phyloP scores from a whole-genome alignment of 306 rosid species.

The Castanospermum australe region DNA sequence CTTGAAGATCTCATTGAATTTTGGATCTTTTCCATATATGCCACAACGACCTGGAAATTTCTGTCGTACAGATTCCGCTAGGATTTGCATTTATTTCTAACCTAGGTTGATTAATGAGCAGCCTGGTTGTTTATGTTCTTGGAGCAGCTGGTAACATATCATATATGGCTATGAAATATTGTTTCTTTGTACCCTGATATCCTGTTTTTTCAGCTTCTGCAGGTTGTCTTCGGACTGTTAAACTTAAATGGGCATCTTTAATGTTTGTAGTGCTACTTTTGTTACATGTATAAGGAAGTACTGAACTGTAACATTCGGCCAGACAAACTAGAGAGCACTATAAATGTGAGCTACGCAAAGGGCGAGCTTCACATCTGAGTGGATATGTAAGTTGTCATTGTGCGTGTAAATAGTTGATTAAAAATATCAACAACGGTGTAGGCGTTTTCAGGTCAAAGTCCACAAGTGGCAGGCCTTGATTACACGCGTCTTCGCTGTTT shows the following conservation, averaged over 20 bases:
- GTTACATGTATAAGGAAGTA: slow-evolving; percentile 44
- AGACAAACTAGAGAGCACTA: slow-evolving; percentile 39
- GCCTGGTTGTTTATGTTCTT: background rate
- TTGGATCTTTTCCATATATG: background rate
- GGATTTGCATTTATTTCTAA: background rate
- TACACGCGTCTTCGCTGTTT: slow-evolving; percentile 50
- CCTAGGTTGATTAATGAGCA: background rate
- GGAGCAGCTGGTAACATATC: background rate
- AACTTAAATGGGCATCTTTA: slow-evolving; percentile 33
- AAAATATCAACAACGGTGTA: slow-evolving; percentile 41
- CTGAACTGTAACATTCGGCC: slow-evolving; percentile 32
- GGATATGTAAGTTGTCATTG: slow-evolving; percentile 45
- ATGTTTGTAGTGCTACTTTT: slow-evolving; percentile 46
- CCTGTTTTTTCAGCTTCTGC: slow-evolving; percentile 60
- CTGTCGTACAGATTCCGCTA: background rate
- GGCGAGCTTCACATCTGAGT: slow-evolving; percentile 49
- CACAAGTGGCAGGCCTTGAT: slow-evolving; percentile 75
- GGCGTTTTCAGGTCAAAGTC: slow-evolving; percentile 83
- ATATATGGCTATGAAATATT: background rate
- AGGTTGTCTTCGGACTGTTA: slow-evolving; percentile 32
- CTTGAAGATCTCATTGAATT: background rate
- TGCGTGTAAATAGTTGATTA: slow-evolving; percentile 76
- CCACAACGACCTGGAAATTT: background rate
- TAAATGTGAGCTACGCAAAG: slow-evolving; percentile 51
- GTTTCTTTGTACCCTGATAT: background rate